Percentiles rank a stretch among this genome's conserved stretches.
These are phyloP conservation scores for Phoma herbarum DNA, from an alignment of 2,329 filamentous ascomycete genomes.

Conservation along the genomic window DNA sequence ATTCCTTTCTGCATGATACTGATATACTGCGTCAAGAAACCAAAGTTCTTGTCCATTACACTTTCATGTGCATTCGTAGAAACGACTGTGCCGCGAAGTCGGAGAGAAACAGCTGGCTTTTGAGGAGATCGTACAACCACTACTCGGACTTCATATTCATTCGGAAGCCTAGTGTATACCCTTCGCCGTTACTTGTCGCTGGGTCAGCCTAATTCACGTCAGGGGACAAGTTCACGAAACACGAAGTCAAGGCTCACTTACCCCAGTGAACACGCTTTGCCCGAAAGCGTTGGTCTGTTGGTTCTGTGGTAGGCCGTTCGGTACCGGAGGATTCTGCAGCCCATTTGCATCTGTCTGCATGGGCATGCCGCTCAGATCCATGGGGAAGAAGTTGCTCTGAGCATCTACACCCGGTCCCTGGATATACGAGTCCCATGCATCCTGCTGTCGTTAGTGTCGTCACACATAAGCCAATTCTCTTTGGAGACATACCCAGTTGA, in stretches of 20 bases:
- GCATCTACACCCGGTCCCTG: constrained; percentile 63
- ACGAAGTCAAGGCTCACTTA: constrained; percentile 30
- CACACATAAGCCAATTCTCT: not conserved
- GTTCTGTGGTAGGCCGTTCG: constrained; percentile 32
- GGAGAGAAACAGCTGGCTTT: not conserved
- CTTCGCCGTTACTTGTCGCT: constrained; percentile 36
- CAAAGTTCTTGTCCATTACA: not conserved
- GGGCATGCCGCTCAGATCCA: constrained; percentile 50
- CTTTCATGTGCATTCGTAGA: not conserved
- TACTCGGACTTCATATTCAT: constrained; percentile 28
- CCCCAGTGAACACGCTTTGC: constrained; percentile 53
- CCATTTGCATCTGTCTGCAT: constrained; percentile 42
- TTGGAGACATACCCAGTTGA: constrained; percentile 68
- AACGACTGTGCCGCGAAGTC: not conserved
- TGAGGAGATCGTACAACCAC: not conserved
- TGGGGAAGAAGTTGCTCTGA: constrained; percentile 55
- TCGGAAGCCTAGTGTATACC: constrained; percentile 43
- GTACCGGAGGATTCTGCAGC: constrained; percentile 28
- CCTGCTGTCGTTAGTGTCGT: constrained; percentile 40
- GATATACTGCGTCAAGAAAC: not conserved
- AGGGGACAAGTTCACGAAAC: not conserved
- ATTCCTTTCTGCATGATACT: not conserved
- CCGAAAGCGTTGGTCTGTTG: constrained; percentile 42
- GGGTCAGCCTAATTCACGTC: constrained; percentile 35
- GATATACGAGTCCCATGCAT: constrained; percentile 75